Conservation (phyloP, 306 rosid genomes). For the Cicer bijugum region DNA sequence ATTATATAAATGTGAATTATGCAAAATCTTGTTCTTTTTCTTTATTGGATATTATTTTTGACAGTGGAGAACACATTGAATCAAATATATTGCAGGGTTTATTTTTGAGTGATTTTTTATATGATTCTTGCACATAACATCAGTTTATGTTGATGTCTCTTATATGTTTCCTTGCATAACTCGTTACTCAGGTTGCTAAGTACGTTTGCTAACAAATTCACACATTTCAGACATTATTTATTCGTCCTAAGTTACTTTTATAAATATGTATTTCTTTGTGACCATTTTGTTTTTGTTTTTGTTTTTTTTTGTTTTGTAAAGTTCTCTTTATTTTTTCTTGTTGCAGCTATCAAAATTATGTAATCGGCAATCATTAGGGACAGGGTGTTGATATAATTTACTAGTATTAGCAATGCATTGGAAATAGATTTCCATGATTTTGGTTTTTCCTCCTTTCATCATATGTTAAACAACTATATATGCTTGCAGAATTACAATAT, state of each 20-base stretch:
- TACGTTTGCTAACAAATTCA: constrained; percentile 47
- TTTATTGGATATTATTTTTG: no score
- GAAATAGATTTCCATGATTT: constrained; percentile 24
- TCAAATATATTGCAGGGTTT: no score
- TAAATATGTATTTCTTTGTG: constrained; percentile 13
- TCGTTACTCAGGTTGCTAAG: constrained; percentile 37
- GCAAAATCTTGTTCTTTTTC: no score
- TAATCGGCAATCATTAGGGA: constrained; percentile 1
- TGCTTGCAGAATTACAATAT: no score
- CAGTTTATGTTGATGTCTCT: no score
- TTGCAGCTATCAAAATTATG: constrained; percentile 32
- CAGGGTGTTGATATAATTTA: not conserved
- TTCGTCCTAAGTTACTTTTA: not conserved
- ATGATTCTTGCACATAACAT: no score
- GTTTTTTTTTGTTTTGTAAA: no score
- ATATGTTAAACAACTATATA: no score
- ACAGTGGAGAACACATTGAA: no score
- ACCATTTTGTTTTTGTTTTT: not conserved
- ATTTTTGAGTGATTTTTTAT: no score
- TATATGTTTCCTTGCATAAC: no score
- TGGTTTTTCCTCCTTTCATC: not conserved
- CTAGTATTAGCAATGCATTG: constrained; percentile 6
- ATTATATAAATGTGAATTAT: no score
- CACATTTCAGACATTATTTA: constrained; percentile 36
- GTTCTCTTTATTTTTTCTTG: not conserved